Evolutionary conservation across 192 early-diverging fungal species (phyloP), one percentile per base, ranked within the genome.

Genomic region (Coemansia sp.): DNA sequence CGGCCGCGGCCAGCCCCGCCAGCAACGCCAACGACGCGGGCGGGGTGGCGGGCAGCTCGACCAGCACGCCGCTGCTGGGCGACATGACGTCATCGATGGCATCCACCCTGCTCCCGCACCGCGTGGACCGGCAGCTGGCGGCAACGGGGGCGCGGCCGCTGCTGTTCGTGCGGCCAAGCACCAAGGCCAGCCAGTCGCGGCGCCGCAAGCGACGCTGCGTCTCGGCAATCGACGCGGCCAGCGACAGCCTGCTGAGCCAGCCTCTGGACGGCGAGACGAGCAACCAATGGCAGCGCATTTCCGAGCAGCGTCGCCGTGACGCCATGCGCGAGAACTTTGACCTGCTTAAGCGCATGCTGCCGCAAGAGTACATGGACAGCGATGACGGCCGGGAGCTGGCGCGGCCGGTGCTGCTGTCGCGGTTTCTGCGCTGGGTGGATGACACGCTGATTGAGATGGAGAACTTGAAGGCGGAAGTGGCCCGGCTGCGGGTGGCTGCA

Each of bases 271-370:
- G 38, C 15, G 12, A 36, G 17, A 47, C 66, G 39, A 58, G 49
- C 34, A 64, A 52, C 15, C 75, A 78, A 41, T 71, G 75, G 75
- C 75, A 78, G 54, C 69, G 75, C 0, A 67, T 78, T 32, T 78
- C 75, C 9, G 75, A 78, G 54, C 75, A 78, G 43, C 56, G 75
- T 11, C 64, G 75, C 1, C 50, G 75, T 5, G 75, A 78, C 32
- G 75, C 75, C 15, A 78, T 78, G 75, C 75, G 75, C 5, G 75
- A 78, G 45, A 78, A 71, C 60, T 78, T 78, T 60, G 75, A 78
- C 14, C 51, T 78, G 42, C 75, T 78, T 46, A 78, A 78, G 32
- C 69, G 75, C 53, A 78, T 78, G 75, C 64, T 78, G 14, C 75
- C 75, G n/a, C 71, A 64, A 21, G 56, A 18, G 34, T 70, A 75